A percentile compares a stretch with the other conserved stretches of the same genome.
Conservation (phyloP, 2,329 filamentous ascomycete species). For the Thelonectria discophora region DNA sequence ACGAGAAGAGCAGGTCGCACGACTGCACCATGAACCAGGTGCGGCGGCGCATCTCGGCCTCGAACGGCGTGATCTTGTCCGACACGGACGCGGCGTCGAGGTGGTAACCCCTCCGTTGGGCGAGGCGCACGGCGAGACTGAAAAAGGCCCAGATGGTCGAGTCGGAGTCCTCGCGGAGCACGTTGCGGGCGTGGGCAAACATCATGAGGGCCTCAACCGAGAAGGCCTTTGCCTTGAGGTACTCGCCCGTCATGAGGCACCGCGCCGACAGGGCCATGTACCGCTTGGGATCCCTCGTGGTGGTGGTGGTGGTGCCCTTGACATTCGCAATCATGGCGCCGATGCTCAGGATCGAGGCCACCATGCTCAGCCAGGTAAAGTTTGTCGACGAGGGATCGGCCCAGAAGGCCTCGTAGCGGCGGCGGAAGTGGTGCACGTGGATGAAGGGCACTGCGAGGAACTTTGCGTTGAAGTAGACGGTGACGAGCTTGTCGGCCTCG, state of each 20-base stretch:
- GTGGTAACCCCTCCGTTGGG: constrained; percentile 62
- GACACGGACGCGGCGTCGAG: constrained; percentile 56
- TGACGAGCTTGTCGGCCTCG: constrained; percentile 49
- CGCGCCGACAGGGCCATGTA: constrained; percentile 52
- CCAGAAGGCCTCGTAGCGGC: constrained; percentile 61
- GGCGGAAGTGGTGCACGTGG: constrained; percentile 56
- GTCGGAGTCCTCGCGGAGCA: constrained; percentile 53
- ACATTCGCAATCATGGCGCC: constrained; percentile 49
- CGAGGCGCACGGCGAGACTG: constrained; percentile 56
- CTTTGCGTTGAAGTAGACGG: constrained; percentile 51
- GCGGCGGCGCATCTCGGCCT: constrained; percentile 61
- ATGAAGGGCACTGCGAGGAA: constrained; percentile 51
- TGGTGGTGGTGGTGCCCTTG: too few species aligned
- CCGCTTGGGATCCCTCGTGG: constrained; percentile 40
- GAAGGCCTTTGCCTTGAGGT: constrained; percentile 55
- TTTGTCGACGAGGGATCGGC: constrained; percentile 48
- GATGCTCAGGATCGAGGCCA: constrained; percentile 58
- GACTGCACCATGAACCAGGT: constrained; percentile 59
- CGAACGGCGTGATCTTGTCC: constrained; percentile 55
- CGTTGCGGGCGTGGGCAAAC: constrained; percentile 54
- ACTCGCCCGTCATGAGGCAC: constrained; percentile 59
- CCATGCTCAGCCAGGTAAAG: constrained; percentile 60
- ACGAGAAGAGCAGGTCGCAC: constrained; percentile 59
- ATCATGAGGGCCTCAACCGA: constrained; percentile 61
- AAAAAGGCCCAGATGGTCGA: constrained; percentile 58